Evolutionary conservation across 2,329 filamentous ascomycete species (phyloP).

Genomic region (Cercospora citrullina): DNA sequence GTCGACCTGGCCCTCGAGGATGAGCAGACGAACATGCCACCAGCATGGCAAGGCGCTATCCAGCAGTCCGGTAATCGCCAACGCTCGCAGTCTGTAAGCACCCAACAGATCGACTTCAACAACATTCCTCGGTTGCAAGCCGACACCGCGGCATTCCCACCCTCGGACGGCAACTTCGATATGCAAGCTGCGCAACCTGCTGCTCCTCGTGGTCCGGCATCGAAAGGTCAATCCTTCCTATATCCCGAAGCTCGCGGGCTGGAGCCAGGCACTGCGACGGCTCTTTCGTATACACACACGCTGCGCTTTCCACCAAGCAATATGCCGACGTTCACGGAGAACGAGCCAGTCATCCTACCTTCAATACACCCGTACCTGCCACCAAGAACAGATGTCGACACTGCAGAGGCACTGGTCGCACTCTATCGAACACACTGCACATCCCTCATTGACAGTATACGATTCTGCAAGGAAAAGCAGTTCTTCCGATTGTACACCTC

Average conservation of each 20-base stretch:
- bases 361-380: slow-evolving; percentile 80
- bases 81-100: slow-evolving; percentile 36
- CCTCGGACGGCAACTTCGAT: slow-evolving; percentile 37
- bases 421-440: slow-evolving; percentile 94
- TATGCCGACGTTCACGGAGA: slow-evolving; percentile 60
- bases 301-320: slow-evolving; percentile 63
- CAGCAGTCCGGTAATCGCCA: slow-evolving; percentile 28
- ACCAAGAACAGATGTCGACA: slow-evolving; percentile 77
- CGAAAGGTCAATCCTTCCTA: slow-evolving; percentile 48
- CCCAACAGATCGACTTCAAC: slow-evolving; percentile 40
- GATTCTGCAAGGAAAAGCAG: slow-evolving; percentile 94
- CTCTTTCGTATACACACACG: slow-evolving; percentile 59
- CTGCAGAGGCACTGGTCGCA: slow-evolving; percentile 79
- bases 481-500: slow-evolving; percentile 94
- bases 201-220: slow-evolving; percentile 42
- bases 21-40: slow-evolving; percentile 39
- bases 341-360: slow-evolving; percentile 77
- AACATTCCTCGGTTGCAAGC: slow-evolving; percentile 49
- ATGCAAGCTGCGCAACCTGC: slow-evolving; percentile 31
- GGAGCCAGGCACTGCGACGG: slow-evolving; percentile 43
- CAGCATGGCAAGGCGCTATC: slow-evolving; percentile 26
- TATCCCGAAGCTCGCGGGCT: slow-evolving; percentile 48
- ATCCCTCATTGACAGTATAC: slow-evolving; percentile 89
- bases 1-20: slow-evolving; percentile 55
- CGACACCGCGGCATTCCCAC: slow-evolving; percentile 51